phyloP scores from a whole-genome alignment of 768 basidiomycete genomes.

The Podaxis mareebaensis region DNA sequence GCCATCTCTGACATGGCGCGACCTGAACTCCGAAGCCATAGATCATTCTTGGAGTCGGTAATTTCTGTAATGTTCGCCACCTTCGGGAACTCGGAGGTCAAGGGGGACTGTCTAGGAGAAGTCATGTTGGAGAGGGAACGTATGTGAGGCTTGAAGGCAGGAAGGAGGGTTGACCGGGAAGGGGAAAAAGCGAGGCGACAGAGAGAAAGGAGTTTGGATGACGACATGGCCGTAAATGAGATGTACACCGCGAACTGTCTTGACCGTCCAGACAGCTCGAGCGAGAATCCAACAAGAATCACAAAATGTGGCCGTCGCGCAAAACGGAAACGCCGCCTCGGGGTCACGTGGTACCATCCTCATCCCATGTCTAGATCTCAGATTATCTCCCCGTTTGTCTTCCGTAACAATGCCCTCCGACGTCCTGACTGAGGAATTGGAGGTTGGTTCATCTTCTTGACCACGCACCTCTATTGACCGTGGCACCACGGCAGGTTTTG shows the following conservation, averaged over 20 bases:
- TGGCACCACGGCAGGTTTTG: constrained; percentile 60
- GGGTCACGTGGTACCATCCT: constrained; percentile 8
- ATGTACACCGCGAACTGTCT: neutral
- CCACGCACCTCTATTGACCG: constrained; percentile 18
- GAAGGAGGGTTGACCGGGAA: neutral
- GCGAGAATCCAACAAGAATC: neutral
- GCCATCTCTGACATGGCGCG: constrained; percentile 23
- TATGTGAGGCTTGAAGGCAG: neutral
- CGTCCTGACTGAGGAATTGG: constrained; percentile 83
- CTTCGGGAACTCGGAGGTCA: neutral
- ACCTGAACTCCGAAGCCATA: constrained; percentile 40
- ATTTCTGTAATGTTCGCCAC: neutral
- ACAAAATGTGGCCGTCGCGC: neutral
- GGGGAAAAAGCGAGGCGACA: neutral
- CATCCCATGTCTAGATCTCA: neutral
- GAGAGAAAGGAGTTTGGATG: constrained; percentile 3
- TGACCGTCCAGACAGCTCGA: neutral
- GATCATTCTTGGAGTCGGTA: constrained; percentile 32
- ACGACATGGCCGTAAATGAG: constrained; percentile 10
- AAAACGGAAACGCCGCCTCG: neutral
- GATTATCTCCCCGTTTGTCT: constrained; percentile 2
- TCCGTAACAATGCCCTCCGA: constrained; percentile 56
- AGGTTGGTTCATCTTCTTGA: constrained; percentile 49
- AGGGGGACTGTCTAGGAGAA: neutral
- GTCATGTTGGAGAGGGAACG: neutral